Conservation (phyloP, 2,329 filamentous ascomycete species). For the Lachnellula occidentalis region DNA sequence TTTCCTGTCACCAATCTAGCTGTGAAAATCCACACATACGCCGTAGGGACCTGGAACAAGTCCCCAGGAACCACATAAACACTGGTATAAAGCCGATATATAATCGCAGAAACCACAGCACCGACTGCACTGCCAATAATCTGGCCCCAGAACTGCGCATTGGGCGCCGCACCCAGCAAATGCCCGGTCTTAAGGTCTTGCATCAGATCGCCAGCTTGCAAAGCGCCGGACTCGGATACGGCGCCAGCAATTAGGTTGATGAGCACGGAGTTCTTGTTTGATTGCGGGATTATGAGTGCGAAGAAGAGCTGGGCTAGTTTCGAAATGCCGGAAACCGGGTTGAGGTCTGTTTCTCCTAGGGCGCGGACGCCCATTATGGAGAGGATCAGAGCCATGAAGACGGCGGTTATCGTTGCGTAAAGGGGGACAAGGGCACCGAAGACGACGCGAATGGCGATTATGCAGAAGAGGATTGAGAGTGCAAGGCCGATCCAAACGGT, state of each 20-base stretch:
- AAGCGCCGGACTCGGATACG: conserved; percentile 74
- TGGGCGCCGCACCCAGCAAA: conserved; percentile 83
- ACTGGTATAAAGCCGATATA: conserved; percentile 85
- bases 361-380: conserved; percentile 71
- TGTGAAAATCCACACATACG: conserved; percentile 96
- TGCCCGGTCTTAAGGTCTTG: conserved; percentile 97
- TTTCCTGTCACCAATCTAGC: conserved; percentile 87
- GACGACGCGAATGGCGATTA: conserved; percentile 72
- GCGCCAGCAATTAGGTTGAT: conserved; percentile 95
- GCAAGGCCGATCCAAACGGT: conserved; percentile 71
- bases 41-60: conserved; percentile 89
- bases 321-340: conserved; percentile 92
- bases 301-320: conserved; percentile 96
- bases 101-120: conserved; percentile 75
- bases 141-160: conserved; percentile 95
- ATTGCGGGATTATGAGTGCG: conserved; percentile 77
- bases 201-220: conserved; percentile 94
- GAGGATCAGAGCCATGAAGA: conserved; percentile 75
- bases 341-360: conserved; percentile 80
- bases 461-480: conserved; percentile 72
- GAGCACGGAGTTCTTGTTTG: conserved; percentile 78
- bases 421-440: conserved; percentile 81
- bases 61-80: conserved; percentile 87
- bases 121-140: conserved; percentile 84
- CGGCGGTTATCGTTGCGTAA: conserved; percentile 69